A percentile compares a stretch with the other conserved stretches of the same genome.
These are phyloP conservation scores for Aphanomyces astaci DNA, from an alignment of 352 stramenopile species.

Conservation along the genomic window DNA sequence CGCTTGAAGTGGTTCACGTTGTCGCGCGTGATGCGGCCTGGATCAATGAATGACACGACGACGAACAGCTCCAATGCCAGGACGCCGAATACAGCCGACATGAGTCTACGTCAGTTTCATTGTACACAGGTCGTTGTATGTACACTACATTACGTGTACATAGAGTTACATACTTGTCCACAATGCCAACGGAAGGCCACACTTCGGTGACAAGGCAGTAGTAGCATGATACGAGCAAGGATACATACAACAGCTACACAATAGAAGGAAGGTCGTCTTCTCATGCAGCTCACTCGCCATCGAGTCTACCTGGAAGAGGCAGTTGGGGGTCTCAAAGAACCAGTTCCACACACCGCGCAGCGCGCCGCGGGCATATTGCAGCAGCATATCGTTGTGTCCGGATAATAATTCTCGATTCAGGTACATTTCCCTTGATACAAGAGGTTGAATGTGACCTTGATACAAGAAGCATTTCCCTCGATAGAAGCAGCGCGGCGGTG, in stretches of 20 bases:
- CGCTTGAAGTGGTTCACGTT: conserved; percentile 45
- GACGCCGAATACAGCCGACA: conserved; percentile 44
- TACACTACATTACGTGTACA: background rate
- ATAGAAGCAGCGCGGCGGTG: background rate
- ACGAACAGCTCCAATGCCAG: conserved; percentile 52
- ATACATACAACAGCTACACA: conserved; percentile 67
- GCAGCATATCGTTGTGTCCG: background rate
- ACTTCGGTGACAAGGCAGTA: conserved; percentile 61
- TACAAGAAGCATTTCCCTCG: conserved; percentile 11
- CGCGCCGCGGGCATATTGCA: background rate
- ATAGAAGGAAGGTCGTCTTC: background rate
- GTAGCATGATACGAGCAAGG: conserved; percentile 59
- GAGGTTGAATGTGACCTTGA: background rate
- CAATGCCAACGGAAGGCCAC: conserved; percentile 36
- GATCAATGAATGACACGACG: conserved; percentile 57
- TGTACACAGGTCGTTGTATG: background rate
- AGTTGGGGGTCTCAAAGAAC: conserved; percentile 22
- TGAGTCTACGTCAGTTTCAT: conserved; percentile 29
- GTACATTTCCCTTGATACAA: background rate
- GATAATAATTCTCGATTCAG: background rate
- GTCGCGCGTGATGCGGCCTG: conserved; percentile 54
- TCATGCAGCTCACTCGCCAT: background rate
- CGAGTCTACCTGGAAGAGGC: conserved; percentile 17
- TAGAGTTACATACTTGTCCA: conserved; percentile 46
- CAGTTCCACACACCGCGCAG: conserved; percentile 6